Percentiles rank a stretch among this genome's conserved stretches.
These are phyloP conservation scores for Trebouxia gelatinosa DNA, from an alignment of 163 green algal species.

Conservation along the genomic window DNA sequence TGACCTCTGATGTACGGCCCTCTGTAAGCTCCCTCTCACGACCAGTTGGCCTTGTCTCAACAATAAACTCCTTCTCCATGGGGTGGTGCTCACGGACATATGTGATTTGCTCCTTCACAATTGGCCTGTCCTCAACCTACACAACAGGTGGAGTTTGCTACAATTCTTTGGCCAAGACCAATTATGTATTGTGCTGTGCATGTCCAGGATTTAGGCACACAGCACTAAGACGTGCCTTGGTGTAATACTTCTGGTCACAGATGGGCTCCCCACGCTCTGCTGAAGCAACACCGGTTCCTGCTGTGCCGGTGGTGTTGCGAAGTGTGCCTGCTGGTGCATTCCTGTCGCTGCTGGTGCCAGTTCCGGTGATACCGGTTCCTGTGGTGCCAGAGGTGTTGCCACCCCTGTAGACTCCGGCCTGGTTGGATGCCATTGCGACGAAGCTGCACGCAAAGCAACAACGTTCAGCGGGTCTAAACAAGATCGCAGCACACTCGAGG, in stretches of 20 bases:
- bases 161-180: background rate
- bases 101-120: slow-evolving; percentile 26
- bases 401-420: slow-evolving; percentile 27
- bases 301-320: slow-evolving; percentile 17
- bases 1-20: slow-evolving; percentile 11
- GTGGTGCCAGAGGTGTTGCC: slow-evolving; percentile 19
- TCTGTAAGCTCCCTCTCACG: slow-evolving; percentile 28
- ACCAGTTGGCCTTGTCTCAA: slow-evolving; percentile 30
- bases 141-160: background rate
- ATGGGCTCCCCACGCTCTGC: slow-evolving; percentile 10
- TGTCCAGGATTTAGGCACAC: too few species aligned
- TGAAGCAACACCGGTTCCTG: slow-evolving; percentile 5
- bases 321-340: background rate
- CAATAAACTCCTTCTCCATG: slow-evolving; percentile 34
- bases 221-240: too few species aligned
- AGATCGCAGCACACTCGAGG: too few species aligned
- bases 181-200: background rate
- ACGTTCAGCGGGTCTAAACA: too few species aligned
- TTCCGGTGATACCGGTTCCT: background rate
- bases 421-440: slow-evolving; percentile 11
- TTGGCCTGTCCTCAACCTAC: slow-evolving; percentile 23
- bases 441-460: background rate
- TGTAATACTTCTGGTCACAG: slow-evolving; percentile 30
- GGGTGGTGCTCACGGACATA: slow-evolving; percentile 34
- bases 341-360: background rate